Evolutionary conservation across 2,329 filamentous ascomycete genomes (phyloP).

Genomic region (Metarhizium brunneum): DNA sequence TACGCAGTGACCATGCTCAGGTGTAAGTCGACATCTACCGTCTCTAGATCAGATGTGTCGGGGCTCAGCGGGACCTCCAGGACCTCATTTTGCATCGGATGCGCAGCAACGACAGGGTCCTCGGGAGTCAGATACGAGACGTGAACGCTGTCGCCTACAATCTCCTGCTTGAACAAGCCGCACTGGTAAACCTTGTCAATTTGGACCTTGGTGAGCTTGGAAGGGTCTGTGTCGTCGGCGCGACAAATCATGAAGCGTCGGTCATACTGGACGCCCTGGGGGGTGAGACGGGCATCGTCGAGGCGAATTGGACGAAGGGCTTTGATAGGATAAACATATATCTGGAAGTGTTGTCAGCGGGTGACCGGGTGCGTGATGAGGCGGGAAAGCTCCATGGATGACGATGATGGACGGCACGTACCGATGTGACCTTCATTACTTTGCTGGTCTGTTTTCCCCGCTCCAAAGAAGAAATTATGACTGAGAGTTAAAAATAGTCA

Average conservation of each 20-base stretch:
- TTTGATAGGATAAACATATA: conserved; percentile 69
- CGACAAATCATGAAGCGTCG: conserved; percentile 62
- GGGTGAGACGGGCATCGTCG: conserved; percentile 40
- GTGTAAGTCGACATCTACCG: conserved; percentile 48
- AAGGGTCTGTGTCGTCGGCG: conserved; percentile 27
- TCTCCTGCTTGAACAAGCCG: conserved; percentile 53
- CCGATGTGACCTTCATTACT: conserved; percentile 23
- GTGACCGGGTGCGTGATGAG: neutral
- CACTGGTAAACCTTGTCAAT: conserved; percentile 48
- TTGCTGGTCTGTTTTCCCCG: neutral
- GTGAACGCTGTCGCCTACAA: conserved; percentile 30
- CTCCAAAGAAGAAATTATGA: neutral
- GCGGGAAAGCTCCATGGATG: neutral
- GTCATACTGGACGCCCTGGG: conserved; percentile 57
- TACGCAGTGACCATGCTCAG: conserved; percentile 48
- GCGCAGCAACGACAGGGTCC: conserved; percentile 27
- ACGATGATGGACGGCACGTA: conserved; percentile 6
- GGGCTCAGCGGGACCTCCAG: conserved; percentile 51
- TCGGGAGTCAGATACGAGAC: conserved; percentile 33
- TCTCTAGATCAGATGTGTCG: conserved; percentile 31
- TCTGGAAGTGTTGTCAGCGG: conserved; percentile 14
- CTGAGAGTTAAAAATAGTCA: too few species aligned
- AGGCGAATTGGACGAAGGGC: conserved; percentile 55
- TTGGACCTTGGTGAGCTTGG: conserved; percentile 46
- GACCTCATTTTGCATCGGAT: conserved; percentile 24